These are phyloP conservation scores for Botryosphaeria dothidea DNA, from an alignment of 2,329 filamentous ascomycete species.

Conservation along the genomic window DNA sequence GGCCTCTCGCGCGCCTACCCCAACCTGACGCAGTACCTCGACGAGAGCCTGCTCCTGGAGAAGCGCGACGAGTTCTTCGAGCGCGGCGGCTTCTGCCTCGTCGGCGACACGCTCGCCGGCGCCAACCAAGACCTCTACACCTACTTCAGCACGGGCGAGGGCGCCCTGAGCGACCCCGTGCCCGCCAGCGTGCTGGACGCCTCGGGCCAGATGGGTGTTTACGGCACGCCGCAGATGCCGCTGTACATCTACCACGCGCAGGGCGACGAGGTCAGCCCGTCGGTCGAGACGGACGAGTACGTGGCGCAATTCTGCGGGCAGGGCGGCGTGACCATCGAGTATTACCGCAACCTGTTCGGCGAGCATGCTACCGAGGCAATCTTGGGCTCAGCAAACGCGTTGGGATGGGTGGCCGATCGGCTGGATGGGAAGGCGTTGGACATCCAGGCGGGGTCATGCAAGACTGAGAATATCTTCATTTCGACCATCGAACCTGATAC, in stretches of 20 bases:
- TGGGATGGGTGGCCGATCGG: slow-evolving; percentile 24
- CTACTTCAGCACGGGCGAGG: slow-evolving; percentile 23
- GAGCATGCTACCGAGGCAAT: slow-evolving; percentile 26
- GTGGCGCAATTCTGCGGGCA: slow-evolving; percentile 28
- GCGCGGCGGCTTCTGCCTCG: slow-evolving; percentile 11
- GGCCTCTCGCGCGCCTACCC: slow-evolving; percentile 28
- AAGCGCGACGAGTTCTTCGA: slow-evolving; percentile 20
- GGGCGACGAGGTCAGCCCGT: slow-evolving; percentile 31
- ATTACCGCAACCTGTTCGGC: slow-evolving; percentile 30
- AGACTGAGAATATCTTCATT: background rate
- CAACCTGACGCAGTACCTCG: slow-evolving; percentile 21
- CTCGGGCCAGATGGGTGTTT: slow-evolving; percentile 20
- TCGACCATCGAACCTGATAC: background rate
- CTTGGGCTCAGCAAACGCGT: slow-evolving; percentile 20
- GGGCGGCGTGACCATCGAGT: slow-evolving; percentile 25
- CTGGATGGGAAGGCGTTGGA: background rate
- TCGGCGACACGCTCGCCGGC: slow-evolving; percentile 12
- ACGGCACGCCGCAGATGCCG: slow-evolving; percentile 27
- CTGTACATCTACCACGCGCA: slow-evolving; percentile 35
- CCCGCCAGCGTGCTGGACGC: slow-evolving; percentile 9
- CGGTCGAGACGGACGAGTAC: slow-evolving; percentile 30
- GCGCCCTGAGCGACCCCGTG: slow-evolving; percentile 12
- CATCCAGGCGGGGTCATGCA: background rate
- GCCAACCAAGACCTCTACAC: slow-evolving; percentile 21
- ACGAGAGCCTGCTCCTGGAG: slow-evolving; percentile 17